Conservation (phyloP, 352 stramenopile genomes). For the Globisporangium rhizosaccharum region DNA sequence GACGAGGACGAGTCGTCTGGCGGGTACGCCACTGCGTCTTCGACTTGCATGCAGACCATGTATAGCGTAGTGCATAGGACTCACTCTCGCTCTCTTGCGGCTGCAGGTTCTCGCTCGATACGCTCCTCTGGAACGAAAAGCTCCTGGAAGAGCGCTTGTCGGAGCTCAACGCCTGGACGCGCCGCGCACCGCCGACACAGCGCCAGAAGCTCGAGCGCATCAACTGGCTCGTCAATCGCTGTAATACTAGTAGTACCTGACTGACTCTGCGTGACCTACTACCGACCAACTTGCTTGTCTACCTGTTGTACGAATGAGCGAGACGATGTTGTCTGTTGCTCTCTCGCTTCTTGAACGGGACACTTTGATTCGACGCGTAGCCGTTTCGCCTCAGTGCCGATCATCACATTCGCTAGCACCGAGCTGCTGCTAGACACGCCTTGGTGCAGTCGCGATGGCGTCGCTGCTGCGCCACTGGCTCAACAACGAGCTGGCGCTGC, state of each 20-base stretch:
- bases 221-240: slow-evolving; percentile 60
- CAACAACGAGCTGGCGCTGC: slow-evolving; percentile 53
- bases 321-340: neutral
- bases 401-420: no score
- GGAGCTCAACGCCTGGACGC: slow-evolving; percentile 60
- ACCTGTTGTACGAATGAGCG: neutral
- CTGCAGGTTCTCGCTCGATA: slow-evolving; percentile 65
- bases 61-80: neutral
- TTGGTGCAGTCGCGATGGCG: slow-evolving; percentile 27
- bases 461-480: slow-evolving; percentile 59
- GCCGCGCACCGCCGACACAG: slow-evolving; percentile 39
- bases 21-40: slow-evolving; percentile 20
- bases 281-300: neutral
- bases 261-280: neutral
- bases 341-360: neutral
- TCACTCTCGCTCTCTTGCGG: neutral
- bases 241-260: slow-evolving; percentile 21
- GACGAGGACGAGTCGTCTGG: slow-evolving; percentile 19
- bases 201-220: slow-evolving; percentile 62
- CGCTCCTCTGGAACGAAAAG: slow-evolving; percentile 58
- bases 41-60: neutral
- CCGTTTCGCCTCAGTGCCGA: no score
- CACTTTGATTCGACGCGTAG: no score
- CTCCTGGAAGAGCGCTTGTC: slow-evolving; percentile 60
- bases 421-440: neutral